Conservation (phyloP, 2,329 filamentous ascomycete genomes). For the Trichoderma sp. region DNA sequence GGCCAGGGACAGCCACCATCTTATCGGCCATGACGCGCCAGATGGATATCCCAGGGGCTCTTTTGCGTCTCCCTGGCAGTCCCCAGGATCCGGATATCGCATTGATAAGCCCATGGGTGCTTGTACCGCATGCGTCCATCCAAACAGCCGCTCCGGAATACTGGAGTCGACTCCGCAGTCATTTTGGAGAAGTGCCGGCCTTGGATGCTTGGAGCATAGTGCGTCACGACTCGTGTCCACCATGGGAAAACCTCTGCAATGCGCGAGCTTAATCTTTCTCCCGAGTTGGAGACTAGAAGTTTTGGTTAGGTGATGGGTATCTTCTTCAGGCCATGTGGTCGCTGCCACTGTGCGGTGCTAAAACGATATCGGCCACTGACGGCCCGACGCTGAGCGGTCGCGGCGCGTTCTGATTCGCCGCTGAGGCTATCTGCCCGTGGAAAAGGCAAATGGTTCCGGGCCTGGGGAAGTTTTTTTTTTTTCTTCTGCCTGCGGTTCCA, state of each 20-base stretch:
- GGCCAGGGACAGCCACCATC: neutral
- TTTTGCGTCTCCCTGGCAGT: neutral
- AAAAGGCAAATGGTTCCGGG: neutral
- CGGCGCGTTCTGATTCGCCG: constrained; percentile 29
- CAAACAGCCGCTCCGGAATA: neutral
- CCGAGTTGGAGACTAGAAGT: constrained; percentile 16
- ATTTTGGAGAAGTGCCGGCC: neutral
- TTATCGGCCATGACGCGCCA: constrained; percentile 11
- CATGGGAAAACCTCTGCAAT: neutral
- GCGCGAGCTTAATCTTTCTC: constrained; percentile 27
- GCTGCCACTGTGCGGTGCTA: neutral
- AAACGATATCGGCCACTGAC: constrained; percentile 32
- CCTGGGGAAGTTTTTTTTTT: neutral
- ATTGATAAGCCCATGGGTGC: neutral
- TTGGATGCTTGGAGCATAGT: constrained; percentile 22
- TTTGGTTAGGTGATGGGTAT: constrained; percentile 15
- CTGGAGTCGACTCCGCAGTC: constrained; percentile 23
- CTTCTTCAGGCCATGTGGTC: neutral
- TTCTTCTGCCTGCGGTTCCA: neutral
- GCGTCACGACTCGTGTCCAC: constrained; percentile 16
- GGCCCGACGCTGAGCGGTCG: constrained; percentile 32
- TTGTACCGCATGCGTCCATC: neutral
- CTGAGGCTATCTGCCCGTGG: neutral
- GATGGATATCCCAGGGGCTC: constrained; percentile 7
- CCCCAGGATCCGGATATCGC: constrained; percentile 11